A percentile compares a stretch with the other conserved stretches of the same genome.
These are phyloP conservation scores for Leishmania amazonensis DNA, from an alignment of 208 protist genomes.

Conservation along the genomic window DNA sequence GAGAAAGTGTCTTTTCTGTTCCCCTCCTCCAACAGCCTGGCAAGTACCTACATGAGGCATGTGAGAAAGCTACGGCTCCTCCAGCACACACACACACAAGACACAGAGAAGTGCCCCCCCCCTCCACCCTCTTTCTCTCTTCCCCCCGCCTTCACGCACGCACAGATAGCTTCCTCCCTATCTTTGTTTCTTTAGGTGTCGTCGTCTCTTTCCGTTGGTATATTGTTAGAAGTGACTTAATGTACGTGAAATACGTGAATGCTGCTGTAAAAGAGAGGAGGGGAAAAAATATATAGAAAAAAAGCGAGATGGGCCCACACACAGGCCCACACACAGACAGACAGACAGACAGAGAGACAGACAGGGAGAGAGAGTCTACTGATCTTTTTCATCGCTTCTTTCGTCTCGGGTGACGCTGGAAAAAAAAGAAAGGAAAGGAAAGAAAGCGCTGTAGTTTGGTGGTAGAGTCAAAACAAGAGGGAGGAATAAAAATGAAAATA, in stretches of 20 bases:
- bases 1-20: background rate
- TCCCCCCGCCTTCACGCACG: too few relatives aligned
- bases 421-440: constrained; percentile 19
- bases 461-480: background rate
- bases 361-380: background rate
- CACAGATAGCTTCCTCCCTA: background rate
- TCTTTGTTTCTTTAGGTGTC: background rate
- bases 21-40: background rate
- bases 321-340: background rate
- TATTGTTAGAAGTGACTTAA: background rate
- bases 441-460: constrained; percentile 3
- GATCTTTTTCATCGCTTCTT: background rate
- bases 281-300: background rate
- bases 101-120: background rate
- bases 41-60: background rate
- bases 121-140: too few relatives aligned
- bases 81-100: background rate
- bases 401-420: background rate
- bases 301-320: constrained; percentile 2
- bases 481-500: background rate
- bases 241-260: background rate
- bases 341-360: background rate
- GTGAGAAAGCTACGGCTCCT: background rate
- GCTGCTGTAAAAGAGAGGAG: background rate
- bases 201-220: background rate